Evolutionary conservation across 169 alveolate genomes (phyloP).

Genomic region (Hepatocystis sp.): DNA sequence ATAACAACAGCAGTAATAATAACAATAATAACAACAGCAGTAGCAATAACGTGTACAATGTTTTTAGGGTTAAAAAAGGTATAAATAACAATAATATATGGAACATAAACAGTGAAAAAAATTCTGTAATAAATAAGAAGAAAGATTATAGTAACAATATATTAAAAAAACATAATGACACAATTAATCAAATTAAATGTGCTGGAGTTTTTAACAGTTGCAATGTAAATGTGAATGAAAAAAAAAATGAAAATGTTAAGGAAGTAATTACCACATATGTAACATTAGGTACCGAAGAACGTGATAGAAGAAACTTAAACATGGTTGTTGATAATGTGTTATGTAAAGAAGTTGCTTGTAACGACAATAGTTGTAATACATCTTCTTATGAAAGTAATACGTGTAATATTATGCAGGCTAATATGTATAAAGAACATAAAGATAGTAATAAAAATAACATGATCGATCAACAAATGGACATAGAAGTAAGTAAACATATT

Average conservation of each 20-base stretch:
- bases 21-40: background rate
- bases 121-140: background rate
- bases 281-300: background rate
- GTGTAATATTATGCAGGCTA: too few relatives aligned
- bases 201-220: background rate
- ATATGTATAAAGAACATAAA: too few relatives aligned
- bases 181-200: background rate
- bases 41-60: background rate
- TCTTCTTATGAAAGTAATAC: too few relatives aligned
- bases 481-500: too few relatives aligned
- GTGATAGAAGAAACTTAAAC: background rate
- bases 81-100: background rate
- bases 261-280: background rate
- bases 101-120: too few relatives aligned
- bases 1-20: background rate
- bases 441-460: too few relatives aligned
- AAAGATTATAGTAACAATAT: too few relatives aligned
- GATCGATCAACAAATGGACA: too few relatives aligned
- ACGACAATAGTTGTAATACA: too few relatives aligned
- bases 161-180: background rate
- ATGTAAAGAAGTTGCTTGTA: too few relatives aligned
- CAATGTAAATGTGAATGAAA: background rate
- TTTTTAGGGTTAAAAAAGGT: background rate
- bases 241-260: slow-evolving; percentile 3
- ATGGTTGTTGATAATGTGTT: background rate